Percentiles rank a stretch among this genome's conserved stretches.
Conservation (phyloP, 257 asterid species). For the Phtheirospermum japonicum region DNA sequence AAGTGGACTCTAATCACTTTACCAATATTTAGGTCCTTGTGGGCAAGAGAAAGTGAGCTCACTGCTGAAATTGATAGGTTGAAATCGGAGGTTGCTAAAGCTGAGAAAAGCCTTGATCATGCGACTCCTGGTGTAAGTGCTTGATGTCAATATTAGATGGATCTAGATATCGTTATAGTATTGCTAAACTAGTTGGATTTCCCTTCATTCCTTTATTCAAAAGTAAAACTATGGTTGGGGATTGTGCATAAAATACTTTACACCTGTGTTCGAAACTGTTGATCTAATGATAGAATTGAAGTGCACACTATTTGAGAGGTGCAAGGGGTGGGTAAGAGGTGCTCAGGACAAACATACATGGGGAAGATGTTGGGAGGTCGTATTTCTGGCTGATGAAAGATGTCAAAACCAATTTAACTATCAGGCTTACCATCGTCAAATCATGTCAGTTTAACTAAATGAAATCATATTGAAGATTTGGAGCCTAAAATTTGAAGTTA, state of each 20-base stretch:
- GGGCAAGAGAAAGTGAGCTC: conserved; percentile 80
- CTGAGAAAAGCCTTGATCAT: conserved; percentile 94
- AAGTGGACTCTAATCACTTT: conserved; percentile 28
- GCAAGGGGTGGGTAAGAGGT: conserved; percentile 14
- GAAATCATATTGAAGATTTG: conserved; percentile 7
- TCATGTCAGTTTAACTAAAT: neutral
- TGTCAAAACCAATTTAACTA: neutral
- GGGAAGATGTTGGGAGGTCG: conserved; percentile 11
- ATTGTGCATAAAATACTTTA: neutral
- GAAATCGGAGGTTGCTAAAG: conserved; percentile 80
- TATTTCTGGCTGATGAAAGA: conserved; percentile 18
- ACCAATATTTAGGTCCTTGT: conserved; percentile 59
- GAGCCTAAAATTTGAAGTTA: conserved; percentile 10
- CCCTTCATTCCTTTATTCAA: conserved; percentile 12
- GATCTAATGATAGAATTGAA: conserved; percentile 7
- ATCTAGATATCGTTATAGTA: conserved; percentile 11
- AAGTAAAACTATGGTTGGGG: conserved; percentile 5
- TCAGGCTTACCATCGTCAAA: neutral
- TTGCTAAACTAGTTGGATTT: conserved; percentile 23
- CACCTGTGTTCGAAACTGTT: conserved; percentile 18
- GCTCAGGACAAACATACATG: conserved; percentile 22
- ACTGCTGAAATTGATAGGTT: conserved; percentile 77
- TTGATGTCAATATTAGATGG: conserved; percentile 23
- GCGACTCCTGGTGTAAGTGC: conserved; percentile 96
- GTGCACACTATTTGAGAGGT: neutral